phyloP scores from a whole-genome alignment of 2,329 filamentous ascomycete genomes.

The Rosellinia necatrix region DNA sequence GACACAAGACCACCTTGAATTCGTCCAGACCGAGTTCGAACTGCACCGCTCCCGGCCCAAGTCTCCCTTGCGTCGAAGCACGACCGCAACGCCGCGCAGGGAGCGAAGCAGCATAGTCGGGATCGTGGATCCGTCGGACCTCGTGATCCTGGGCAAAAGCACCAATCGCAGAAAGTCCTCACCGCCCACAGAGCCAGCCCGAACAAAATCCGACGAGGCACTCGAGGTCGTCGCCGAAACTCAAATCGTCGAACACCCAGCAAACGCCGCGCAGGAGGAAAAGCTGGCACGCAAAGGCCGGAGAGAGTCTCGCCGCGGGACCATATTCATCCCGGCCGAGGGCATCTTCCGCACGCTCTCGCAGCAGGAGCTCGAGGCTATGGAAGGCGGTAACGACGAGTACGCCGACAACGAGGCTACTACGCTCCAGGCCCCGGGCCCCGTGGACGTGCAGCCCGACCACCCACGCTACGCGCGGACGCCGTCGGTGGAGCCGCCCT shows the following conservation, averaged over 20 bases:
- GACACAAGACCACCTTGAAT: slow-evolving; percentile 74
- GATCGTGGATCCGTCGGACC: slow-evolving; percentile 49
- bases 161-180: slow-evolving; percentile 19
- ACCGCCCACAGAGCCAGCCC: slow-evolving; percentile 39
- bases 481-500: slow-evolving; percentile 65
- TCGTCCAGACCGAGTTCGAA: slow-evolving; percentile 75
- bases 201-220: slow-evolving; percentile 22
- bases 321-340: slow-evolving; percentile 64
- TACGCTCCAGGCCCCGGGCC: slow-evolving; percentile 41
- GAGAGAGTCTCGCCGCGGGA: slow-evolving; percentile 52
- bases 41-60: slow-evolving; percentile 68
- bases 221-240: slow-evolving; percentile 25
- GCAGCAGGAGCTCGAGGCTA: slow-evolving; percentile 54
- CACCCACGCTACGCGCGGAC: slow-evolving; percentile 58
- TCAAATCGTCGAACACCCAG: slow-evolving; percentile 36
- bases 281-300: too few relatives aligned
- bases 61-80: slow-evolving; percentile 39
- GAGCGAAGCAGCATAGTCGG: slow-evolving; percentile 43
- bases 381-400: slow-evolving; percentile 41
- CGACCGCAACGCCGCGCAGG: slow-evolving; percentile 40
- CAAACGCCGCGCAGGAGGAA: slow-evolving; percentile 29
- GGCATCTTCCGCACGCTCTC: slow-evolving; percentile 67
- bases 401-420: slow-evolving; percentile 18
- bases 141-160: slow-evolving; percentile 48
- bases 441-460: slow-evolving; percentile 37